phyloP scores from a whole-genome alignment of 1,284 basidiomycete genomes.

The Leccinum holopus region DNA sequence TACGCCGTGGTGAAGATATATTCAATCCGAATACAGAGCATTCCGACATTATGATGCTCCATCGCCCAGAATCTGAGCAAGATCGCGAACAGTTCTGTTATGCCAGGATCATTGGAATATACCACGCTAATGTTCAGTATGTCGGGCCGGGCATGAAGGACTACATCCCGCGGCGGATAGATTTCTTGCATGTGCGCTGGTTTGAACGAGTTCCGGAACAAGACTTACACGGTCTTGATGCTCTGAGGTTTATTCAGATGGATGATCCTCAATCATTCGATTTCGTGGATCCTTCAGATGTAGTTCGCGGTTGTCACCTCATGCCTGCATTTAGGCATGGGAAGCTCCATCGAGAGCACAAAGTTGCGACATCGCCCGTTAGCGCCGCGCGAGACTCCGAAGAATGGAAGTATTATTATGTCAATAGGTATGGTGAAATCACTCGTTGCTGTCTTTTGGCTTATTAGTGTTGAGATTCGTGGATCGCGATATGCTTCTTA shows the following conservation, averaged over 20 bases:
- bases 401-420: not conserved
- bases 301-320: not conserved
- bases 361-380: no score
- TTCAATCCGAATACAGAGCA: not conserved
- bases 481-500: conserved; percentile 11
- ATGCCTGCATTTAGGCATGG: not conserved
- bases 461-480: conserved; percentile 5
- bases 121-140: not conserved
- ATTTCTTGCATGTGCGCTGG: not conserved
- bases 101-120: not conserved
- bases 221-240: not conserved
- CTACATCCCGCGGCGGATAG: not conserved
- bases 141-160: not conserved
- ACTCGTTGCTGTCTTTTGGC: not conserved
- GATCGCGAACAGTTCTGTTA: not conserved
- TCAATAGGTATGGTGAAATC: not conserved
- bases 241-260: not conserved
- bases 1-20: not conserved
- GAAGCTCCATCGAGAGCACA: not conserved
- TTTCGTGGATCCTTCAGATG: not conserved
- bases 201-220: not conserved
- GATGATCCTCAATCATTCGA: not conserved
- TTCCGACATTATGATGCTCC: not conserved
- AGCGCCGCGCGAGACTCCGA: no score
- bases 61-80: not conserved